phyloP scores from a whole-genome alignment of 2,329 filamentous ascomycete species.

The Calcarisporium arbuscula region DNA sequence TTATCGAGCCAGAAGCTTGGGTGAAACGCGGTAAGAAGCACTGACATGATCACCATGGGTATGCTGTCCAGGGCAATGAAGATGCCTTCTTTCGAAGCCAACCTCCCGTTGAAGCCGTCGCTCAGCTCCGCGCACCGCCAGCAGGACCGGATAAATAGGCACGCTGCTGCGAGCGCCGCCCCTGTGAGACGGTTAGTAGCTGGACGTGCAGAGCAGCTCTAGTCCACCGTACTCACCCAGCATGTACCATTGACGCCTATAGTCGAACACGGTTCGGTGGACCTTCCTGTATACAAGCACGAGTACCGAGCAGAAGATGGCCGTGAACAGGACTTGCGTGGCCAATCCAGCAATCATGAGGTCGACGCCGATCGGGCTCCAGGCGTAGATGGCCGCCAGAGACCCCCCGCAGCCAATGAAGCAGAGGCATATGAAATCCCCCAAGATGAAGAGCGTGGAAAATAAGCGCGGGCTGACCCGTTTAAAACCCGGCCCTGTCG shows the following conservation, averaged over 20 bases:
- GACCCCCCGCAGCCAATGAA: conserved; percentile 14
- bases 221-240: neutral
- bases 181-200: conserved; percentile 2
- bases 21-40: conserved; percentile 5
- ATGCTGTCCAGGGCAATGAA: conserved; percentile 13
- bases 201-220: neutral
- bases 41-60: conserved; percentile 11
- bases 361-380: conserved; percentile 13
- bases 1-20: too few relatives aligned
- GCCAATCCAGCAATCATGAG: conserved; percentile 14
- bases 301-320: conserved; percentile 10
- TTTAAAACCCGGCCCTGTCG: conserved; percentile 1
- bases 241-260: conserved; percentile 4
- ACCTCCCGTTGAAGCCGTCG: conserved; percentile 11
- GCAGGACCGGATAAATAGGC: conserved; percentile 12
- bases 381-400: conserved; percentile 12
- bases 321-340: conserved; percentile 12
- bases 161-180: conserved; percentile 7
- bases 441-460: conserved; percentile 12
- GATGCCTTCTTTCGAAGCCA: conserved; percentile 11
- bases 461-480: conserved; percentile 8
- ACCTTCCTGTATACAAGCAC: conserved; percentile 5
- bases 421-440: conserved; percentile 12
- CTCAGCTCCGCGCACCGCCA: conserved; percentile 13
- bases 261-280: neutral